Evolutionary conservation across 768 basidiomycete species (phyloP).

Genomic region (Mrakia frigida): DNA sequence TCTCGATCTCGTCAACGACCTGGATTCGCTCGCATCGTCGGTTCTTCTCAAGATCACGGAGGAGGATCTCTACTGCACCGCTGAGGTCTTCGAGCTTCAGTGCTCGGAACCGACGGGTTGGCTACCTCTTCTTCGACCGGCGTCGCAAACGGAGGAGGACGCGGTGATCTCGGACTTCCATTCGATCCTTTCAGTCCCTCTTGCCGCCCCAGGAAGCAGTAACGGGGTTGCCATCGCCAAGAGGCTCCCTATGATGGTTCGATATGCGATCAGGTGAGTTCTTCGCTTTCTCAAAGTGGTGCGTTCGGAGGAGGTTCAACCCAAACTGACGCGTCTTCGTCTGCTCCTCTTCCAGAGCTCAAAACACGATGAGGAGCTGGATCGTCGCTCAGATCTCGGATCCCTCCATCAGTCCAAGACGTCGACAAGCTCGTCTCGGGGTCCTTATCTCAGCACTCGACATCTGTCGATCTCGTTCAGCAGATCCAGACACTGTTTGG

Average conservation of each 20-base stretch:
- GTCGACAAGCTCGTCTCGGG: slow-evolving; percentile 68
- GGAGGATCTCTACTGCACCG: slow-evolving; percentile 74
- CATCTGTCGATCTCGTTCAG: slow-evolving; percentile 57
- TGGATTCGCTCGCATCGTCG: slow-evolving; percentile 70
- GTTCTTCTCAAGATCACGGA: slow-evolving; percentile 71
- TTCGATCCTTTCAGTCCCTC: slow-evolving; percentile 55
- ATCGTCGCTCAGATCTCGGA: slow-evolving; percentile 63
- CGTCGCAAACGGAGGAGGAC: slow-evolving; percentile 52
- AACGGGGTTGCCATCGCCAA: background rate
- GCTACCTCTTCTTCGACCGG: slow-evolving; percentile 55
- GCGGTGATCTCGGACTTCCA: slow-evolving; percentile 77
- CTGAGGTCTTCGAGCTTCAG: slow-evolving; percentile 75
- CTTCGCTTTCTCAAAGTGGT: background rate
- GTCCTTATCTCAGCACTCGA: slow-evolving; percentile 66
- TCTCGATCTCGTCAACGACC: slow-evolving; percentile 67
- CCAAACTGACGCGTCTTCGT: background rate
- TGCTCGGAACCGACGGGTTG: slow-evolving; percentile 72
- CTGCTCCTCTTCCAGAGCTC: slow-evolving; percentile 50
- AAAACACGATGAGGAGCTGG: slow-evolving; percentile 73
- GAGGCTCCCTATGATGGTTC: slow-evolving; percentile 47
- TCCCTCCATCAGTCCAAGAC: slow-evolving; percentile 58
- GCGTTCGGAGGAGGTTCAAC: no score
- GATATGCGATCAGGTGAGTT: slow-evolving; percentile 39
- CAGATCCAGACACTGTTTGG: slow-evolving; percentile 40
- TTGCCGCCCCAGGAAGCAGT: background rate